Base-by-base conservation (phyloP, 129 eudicot species). In the Flaveria ramosissima region DNA sequence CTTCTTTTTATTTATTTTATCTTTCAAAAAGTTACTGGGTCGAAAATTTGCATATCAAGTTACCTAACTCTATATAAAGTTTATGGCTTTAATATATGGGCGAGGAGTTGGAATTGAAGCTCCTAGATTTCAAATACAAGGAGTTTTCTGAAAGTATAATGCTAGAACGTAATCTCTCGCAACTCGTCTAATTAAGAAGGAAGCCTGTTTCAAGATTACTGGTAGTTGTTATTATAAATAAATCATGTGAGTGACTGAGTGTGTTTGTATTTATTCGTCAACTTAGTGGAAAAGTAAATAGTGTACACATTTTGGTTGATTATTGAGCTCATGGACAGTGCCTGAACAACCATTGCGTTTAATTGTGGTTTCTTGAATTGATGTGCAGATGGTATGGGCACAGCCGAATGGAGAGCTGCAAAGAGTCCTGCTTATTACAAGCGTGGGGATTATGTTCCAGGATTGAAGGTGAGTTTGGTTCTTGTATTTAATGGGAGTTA, bases 371-470 rank as follows among this genome's bases (percentile, higher is more conserved):
- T 51, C 6, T 76, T 81, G 59, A 47, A 19, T 85, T 86, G 70
- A 45, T 41, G 7, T 81, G 68, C 86, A 95, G 99, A 95, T 89
- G 99, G 99, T 60, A 95, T 95, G 99, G 99, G 99, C 12, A 95
- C 99, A 8, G 99, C 99, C 1, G 99, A 92, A 80, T 95, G 99
- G 99, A 91, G 97, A 78, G 94, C 99, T 43, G 96, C 99, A 16
- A 95, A 91, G 89, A 91, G 94, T 85, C 97, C 99, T 43, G 82
- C 96, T 67, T 95, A 95, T 81, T 95, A 89, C 86, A 95, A 95
- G 86, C 87, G 99, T 78, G 99, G 99, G 30, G 99, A 95, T 80
- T 95, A 95, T 82, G 99, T 95, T 85, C 99, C 99, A 50, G 99
- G 99, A 15, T 81, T 91, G 83, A 95, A 92, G 99, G 99, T 89